Base-by-base conservation (phyloP, 306 rosid genomes). In the Castanospermum australe region DNA sequence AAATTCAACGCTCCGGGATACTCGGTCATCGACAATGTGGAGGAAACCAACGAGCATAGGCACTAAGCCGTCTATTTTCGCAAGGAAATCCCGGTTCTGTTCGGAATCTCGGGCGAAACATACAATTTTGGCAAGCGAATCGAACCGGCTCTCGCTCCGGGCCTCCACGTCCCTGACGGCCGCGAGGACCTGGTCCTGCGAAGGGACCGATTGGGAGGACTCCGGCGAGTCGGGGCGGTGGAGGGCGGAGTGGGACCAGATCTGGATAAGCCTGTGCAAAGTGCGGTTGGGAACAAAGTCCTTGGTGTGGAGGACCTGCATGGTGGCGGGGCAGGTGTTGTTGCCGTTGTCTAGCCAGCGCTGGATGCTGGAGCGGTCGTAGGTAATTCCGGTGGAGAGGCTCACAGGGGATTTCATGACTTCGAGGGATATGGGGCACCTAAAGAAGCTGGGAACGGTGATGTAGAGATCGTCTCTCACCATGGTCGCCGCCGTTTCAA, bases 291-390 rank as follows among this genome's bases (percentile, higher is more conserved):
- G 99, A 10, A 95, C 90, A 38, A 95, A 56, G 0, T 92, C 99
- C 48, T 90, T 95, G 77, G 51, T 88, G 0, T 86, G 90, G 17
- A 95, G 95, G 15, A 95, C 66, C 72, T 95, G 99, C 99, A 93
- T 95, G 85, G 99, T 95, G 65, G 98, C 97, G 14, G 99, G 99
- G 22, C 99, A 95, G n/a, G 98, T 95, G 81, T 90, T 90, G 89
- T 95, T 86, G 39, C 98, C 99, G 86, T 86, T 84, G 84, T 95
- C 98, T 12, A 95, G 96, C 99, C 99, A 95, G 63, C 90, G 95
- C 35, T 95, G 96, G 87, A 95, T 93, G 82, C 96, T 87, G 79
- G 98, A 80, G 47, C 99, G 97, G 86, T 95, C 99, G 83, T 95
- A 95, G 51, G 99, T 95, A 0, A 92, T 97, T 3, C 99, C 99